Base-by-base conservation (phyloP, 768 basidiomycete species). In the Glaciozyma martinii region DNA sequence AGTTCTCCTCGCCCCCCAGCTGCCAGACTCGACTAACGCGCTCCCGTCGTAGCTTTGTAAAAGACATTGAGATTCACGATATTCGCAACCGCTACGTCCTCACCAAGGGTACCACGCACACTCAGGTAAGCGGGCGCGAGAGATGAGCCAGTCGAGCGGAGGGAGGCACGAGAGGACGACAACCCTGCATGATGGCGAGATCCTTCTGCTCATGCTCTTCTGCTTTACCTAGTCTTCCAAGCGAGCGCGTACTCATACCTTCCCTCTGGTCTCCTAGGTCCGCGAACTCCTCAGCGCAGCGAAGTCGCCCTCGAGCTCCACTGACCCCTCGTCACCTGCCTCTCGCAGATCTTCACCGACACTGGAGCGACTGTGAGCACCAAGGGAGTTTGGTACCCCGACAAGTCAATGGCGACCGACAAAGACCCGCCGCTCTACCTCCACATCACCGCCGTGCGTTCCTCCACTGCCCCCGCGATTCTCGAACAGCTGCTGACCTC, bases 31-130 rank as follows among this genome's bases (percentile, higher is more conserved):
- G 71, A 88, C 43, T 19, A 37, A 30, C 43, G 18, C 23, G 2
- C 30, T 21, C 58, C 6, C 21, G 7, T 13, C 19, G 5, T 44
- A 89, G 88, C 54, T 97, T 86, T 71, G 86, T 84, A 18, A 83
- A 89, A 70, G 90, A 95, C 74, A 93, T 97, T 62, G 94, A 97
- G 76, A 95, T 98, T 76, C 97, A 98, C 76, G 93, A 98, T 77
- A 80, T 92, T 56, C 80, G 93, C 75, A 98, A 98, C 78, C 82
- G 94, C 70, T 98, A 97, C 77, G 79, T 98, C 75, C 79, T 98
- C 73, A 97, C 93, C 55, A 94, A 90, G 76, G 90, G 90, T 4
- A 82, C 88, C 16, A 97, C 94, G 3, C 94, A 98, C 77, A 80
- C 85, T 66, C 86, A 95, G 82, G 93, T 90, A 61, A 53, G 86